Base-by-base conservation (phyloP, 371 early-diverging fungal species). In the Syncephalastrum monosporum region DNA sequence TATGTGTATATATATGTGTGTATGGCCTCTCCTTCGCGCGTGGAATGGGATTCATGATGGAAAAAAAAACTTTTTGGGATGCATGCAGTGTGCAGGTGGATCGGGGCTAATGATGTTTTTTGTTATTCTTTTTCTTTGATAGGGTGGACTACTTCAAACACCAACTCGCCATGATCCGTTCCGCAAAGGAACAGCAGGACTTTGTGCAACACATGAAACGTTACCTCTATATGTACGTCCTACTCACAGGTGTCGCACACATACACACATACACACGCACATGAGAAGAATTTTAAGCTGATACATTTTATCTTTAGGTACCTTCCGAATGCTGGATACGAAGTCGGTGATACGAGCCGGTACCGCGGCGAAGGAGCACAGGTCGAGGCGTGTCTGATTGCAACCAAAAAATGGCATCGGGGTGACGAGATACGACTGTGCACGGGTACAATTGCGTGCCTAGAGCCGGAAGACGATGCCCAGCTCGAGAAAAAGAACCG, bases 341-440 rank as follows among this genome's bases (percentile, higher is more conserved):
- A 85, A 68, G 77, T 84, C 23, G 75, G 78, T 16, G 89, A 81
- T 59, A 95, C 95, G 16, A 67, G 72, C 47, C 75, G 95, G 15
- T 96, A 95, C 67, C 67, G 74, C 33, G 70, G 70, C 5, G 77
- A 74, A 21, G 83, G 91, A 0, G 81, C 82, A 23, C 86, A 86
- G 63, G 80, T 83, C 25, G 94, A 96, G 53, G 94, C 94, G 2
- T 87, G 91, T 53, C 74, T 96, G n/a, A 72, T 93, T 4, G 91
- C 96, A 0, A 94, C 91, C 12, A 81, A 82, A 46, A 71, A 80
- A 23, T 95, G 89, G 83, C 66, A 72, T 12, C 64, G 75, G 19
- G 95, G 95, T 4, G 89, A 91, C 56, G 85, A 88, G 38, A 83
- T 97, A 25, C 67, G 72, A 6, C 71, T 80, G n/a, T 92, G 93